Base-by-base conservation (phyloP, 2,329 filamentous ascomycete species). In the Aureobasidium mangrovei region DNA sequence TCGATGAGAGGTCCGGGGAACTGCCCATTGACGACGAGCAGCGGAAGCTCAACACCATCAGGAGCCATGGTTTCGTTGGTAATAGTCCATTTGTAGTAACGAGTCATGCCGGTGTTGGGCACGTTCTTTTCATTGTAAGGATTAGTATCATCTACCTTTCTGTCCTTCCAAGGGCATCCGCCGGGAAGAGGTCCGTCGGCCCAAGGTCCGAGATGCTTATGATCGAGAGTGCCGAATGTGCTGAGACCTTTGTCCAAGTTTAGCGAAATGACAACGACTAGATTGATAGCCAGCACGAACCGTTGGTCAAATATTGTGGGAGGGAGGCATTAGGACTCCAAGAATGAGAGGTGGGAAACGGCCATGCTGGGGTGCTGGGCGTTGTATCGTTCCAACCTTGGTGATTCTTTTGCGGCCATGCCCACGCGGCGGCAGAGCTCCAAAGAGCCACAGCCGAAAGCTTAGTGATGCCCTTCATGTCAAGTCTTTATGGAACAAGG, bases 1-100 rank as follows among this genome's bases (percentile, higher is more conserved):
- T 69, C 66, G 32, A 69, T 65, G 4, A 62, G 43, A n/a, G 66
- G 66, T 4, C 65, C 66, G 4, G 66, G 67, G 41, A 64, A 67
- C 26, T 65, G 61, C 18, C 62, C 62, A 53, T 68, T 67, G 26
- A 64, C 63, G 4, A 67, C 60, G 9, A 67, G 58, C 3, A 60
- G 57, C 6, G 38, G n/a, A 7, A 53, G 28, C 32, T 40, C 40
- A 12, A 60, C 59, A 38, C 59, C 59, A 38, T 59, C 59, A 1
- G 59, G 59, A 36, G 57, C 51, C 40, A 60, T 49, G 4, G 57
- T 59, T 4, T 24, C 18, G 38, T 59, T 56, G 18, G 57, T 48
- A 12, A 58, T 39, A 12, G 42, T 41, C 51, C 47, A 59, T 9
- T 56, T 46, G 40, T 60, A 60, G 51, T 53, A 56, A 24, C 57